A percentile compares a stretch with the other conserved stretches of the same genome.
Conservation (phyloP, 495 filamentous ascomycete genomes). For the Penicillium verhagenii region DNA sequence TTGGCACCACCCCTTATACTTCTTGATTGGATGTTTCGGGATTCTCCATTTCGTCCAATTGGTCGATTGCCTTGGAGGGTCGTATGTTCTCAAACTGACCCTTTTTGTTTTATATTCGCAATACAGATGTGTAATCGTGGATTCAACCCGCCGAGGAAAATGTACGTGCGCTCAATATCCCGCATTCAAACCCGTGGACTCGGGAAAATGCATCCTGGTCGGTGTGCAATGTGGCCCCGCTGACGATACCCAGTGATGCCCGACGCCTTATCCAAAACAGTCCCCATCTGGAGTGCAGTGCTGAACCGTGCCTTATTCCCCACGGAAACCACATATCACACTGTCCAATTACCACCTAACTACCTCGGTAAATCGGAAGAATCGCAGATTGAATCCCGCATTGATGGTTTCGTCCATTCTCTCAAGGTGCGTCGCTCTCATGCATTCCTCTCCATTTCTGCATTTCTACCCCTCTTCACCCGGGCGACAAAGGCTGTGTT, state of each 20-base stretch:
- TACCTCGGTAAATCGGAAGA: constrained; percentile 72
- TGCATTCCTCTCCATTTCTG: no score
- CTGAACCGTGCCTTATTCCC: constrained; percentile 81
- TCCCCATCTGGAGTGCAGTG: constrained; percentile 90
- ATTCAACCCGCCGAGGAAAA: constrained; percentile 93
- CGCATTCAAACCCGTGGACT: background rate
- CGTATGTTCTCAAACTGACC: background rate
- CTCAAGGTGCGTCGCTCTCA: constrained; percentile 46
- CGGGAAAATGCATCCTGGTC: background rate
- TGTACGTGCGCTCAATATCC: constrained; percentile 48
- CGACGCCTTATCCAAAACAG: constrained; percentile 87
- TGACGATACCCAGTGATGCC: constrained; percentile 63
- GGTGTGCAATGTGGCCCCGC: constrained; percentile 7
- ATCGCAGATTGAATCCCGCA: constrained; percentile 67
- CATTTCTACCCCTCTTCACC: constrained; percentile 9
- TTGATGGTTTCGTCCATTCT: constrained; percentile 64
- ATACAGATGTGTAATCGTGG: constrained; percentile 80
- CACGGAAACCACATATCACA: constrained; percentile 41
- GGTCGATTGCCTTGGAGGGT: background rate
- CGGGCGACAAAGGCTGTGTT: constrained; percentile 3
- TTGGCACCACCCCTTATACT: background rate
- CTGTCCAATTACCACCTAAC: constrained; percentile 62
- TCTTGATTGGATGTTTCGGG: background rate
- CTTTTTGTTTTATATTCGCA: background rate
- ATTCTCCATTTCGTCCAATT: background rate